These are phyloP conservation scores for Pseudocercospora musae DNA, from an alignment of 2,329 filamentous ascomycete species.

Conservation along the genomic window DNA sequence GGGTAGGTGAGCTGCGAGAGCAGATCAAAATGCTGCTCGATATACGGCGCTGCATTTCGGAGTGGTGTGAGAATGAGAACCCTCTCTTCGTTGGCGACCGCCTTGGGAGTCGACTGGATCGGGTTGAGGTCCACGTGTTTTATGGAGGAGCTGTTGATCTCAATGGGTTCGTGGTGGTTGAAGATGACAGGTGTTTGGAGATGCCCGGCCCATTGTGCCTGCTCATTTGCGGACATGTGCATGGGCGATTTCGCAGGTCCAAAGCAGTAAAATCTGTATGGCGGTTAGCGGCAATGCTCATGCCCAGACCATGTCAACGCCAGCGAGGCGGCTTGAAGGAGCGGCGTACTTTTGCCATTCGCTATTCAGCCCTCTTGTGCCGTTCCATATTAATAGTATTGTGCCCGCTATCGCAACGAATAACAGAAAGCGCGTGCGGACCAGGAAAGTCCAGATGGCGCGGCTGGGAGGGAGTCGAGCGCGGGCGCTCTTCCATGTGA, in stretches of 20 bases:
- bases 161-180: slow-evolving; percentile 87
- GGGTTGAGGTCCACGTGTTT: slow-evolving; percentile 78
- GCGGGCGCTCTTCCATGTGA: slow-evolving; percentile 89
- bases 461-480: slow-evolving; percentile 73
- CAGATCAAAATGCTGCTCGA: slow-evolving; percentile 91
- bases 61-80: slow-evolving; percentile 90
- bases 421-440: slow-evolving; percentile 73
- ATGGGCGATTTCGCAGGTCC: slow-evolving; percentile 93
- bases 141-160: slow-evolving; percentile 78
- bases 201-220: slow-evolving; percentile 83
- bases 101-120: slow-evolving; percentile 76
- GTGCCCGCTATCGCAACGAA: slow-evolving; percentile 67
- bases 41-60: slow-evolving; percentile 77
- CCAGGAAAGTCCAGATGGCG: slow-evolving; percentile 60
- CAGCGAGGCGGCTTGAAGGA: neutral
- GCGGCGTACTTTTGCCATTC: slow-evolving; percentile 83
- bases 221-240: slow-evolving; percentile 89
- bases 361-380: slow-evolving; percentile 72
- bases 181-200: slow-evolving; percentile 90
- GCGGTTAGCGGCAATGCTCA: slow-evolving; percentile 6
- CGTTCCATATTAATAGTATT: slow-evolving; percentile 81
- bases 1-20: slow-evolving; percentile 87
- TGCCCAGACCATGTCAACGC: neutral
- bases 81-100: slow-evolving; percentile 75
- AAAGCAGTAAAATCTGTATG: slow-evolving; percentile 87